These are phyloP conservation scores for Amaranthus palmeri DNA, from an alignment of 148 eudicot genomes.

Conservation along the genomic window DNA sequence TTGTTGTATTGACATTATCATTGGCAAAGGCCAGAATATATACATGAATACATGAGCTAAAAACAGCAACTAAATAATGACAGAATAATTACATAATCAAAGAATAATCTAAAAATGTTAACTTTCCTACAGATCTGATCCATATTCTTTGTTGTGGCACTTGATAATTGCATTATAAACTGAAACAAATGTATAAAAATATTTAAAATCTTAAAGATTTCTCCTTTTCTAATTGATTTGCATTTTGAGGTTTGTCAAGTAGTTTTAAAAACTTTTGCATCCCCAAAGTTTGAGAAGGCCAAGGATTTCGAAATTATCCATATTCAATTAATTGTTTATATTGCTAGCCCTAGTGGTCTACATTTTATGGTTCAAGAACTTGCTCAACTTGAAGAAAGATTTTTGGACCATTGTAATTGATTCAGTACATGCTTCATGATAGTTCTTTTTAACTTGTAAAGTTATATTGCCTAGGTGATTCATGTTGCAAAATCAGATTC, in stretches of 20 bases:
- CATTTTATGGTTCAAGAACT: background rate
- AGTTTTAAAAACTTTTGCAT: background rate
- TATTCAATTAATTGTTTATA: background rate
- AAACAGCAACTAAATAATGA: too few species aligned
- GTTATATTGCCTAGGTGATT: slow-evolving; percentile 47
- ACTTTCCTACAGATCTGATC: too few species aligned
- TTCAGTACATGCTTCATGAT: background rate
- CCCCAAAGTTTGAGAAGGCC: background rate
- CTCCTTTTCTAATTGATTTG: background rate
- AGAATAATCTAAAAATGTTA: too few species aligned
- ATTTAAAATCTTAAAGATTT: background rate
- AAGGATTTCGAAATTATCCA: background rate
- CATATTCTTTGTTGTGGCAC: background rate
- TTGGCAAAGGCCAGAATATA: too few species aligned
- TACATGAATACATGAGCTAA: too few species aligned
- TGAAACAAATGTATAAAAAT: background rate
- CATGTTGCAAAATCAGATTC: slow-evolving; percentile 97
- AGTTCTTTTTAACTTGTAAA: slow-evolving; percentile 7
- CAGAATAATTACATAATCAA: too few species aligned
- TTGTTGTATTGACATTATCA: too few species aligned
- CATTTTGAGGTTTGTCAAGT: background rate
- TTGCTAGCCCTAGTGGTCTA: background rate
- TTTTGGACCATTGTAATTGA: background rate
- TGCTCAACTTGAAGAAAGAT: background rate
- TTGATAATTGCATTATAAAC: background rate